Percentiles rank a stretch among this genome's conserved stretches.
These are phyloP conservation scores for Fusarium miscanthi DNA, from an alignment of 2,329 filamentous ascomycete species.

Conservation along the genomic window DNA sequence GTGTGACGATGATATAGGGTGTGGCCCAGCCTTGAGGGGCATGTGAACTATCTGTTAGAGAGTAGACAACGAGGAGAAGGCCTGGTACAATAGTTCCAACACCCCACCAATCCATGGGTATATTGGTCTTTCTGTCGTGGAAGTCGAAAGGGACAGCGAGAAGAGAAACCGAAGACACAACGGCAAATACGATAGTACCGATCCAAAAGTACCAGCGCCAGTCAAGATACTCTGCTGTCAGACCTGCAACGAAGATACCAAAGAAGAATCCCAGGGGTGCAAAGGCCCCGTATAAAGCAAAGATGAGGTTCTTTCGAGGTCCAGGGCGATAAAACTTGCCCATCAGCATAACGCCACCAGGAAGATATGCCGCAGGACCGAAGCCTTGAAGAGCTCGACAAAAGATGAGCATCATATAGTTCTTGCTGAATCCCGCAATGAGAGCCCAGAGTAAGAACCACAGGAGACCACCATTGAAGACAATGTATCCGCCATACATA, in stretches of 20 bases:
- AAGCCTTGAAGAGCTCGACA: slow-evolving; percentile 80
- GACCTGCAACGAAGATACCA: slow-evolving; percentile 74
- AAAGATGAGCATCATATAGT: slow-evolving; percentile 76
- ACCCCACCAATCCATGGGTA: slow-evolving; percentile 71
- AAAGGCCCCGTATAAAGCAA: slow-evolving; percentile 67
- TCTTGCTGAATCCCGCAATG: slow-evolving; percentile 75
- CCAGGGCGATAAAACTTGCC: slow-evolving; percentile 76
- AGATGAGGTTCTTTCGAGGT: slow-evolving; percentile 76
- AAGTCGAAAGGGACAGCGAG: slow-evolving; percentile 53
- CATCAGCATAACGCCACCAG: slow-evolving; percentile 76
- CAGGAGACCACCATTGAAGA: slow-evolving; percentile 68
- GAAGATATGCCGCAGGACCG: slow-evolving; percentile 77
- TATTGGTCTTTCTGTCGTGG: slow-evolving; percentile 34
- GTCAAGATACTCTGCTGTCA: slow-evolving; percentile 67
- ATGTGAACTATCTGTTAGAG: slow-evolving; percentile 73
- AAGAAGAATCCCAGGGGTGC: slow-evolving; percentile 69
- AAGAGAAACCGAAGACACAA: slow-evolving; percentile 60
- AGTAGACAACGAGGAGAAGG: slow-evolving; percentile 72
- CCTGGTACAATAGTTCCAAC: slow-evolving; percentile 65
- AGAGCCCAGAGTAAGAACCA: slow-evolving; percentile 79
- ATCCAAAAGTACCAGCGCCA: slow-evolving; percentile 81
- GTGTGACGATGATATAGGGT: slow-evolving; percentile 71
- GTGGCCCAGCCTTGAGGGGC: slow-evolving; percentile 71
- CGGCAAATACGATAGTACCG: slow-evolving; percentile 58
- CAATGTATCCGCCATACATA: slow-evolving; percentile 69